Evolutionary conservation across 257 asterid genomes (phyloP).

Genomic region (Forsythia viridissima): DNA sequence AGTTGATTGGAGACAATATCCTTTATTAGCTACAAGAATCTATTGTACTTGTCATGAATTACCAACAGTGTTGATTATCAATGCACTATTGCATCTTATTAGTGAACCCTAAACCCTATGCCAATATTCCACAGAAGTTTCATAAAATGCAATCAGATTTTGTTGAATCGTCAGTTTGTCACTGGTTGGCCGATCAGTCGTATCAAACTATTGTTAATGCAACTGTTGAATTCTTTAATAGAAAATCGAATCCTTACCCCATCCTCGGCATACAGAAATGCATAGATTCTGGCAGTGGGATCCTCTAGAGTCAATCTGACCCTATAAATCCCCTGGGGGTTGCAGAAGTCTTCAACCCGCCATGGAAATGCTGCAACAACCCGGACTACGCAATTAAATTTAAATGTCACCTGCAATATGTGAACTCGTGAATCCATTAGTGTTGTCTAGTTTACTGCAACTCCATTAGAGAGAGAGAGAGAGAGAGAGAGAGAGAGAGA

Average conservation of each 20-base stretch:
- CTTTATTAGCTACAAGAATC: neutral
- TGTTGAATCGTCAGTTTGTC: neutral
- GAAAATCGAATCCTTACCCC: slow-evolving; percentile 50
- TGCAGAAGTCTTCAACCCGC: slow-evolving; percentile 48
- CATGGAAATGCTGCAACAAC: slow-evolving; percentile 69
- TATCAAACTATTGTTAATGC: neutral
- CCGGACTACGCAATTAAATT: slow-evolving; percentile 70
- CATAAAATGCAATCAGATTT: neutral
- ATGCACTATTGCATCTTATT: neutral
- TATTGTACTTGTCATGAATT: neutral
- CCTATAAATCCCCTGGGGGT: slow-evolving; percentile 62
- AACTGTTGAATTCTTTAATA: neutral
- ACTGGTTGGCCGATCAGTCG: neutral
- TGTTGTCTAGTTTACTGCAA: slow-evolving; percentile 3
- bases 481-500: neutral
- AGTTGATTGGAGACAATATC: neutral
- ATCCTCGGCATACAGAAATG: slow-evolving; percentile 67
- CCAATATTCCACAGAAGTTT: neutral
- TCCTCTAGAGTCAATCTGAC: slow-evolving; percentile 85
- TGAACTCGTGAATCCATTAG: slow-evolving; percentile 14
- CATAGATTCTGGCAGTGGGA: slow-evolving; percentile 86
- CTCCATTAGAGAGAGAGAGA: neutral
- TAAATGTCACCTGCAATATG: slow-evolving; percentile 58
- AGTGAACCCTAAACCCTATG: neutral
- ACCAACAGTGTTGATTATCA: neutral